Percentiles rank a stretch among this genome's conserved stretches.
These are phyloP conservation scores for Thuja plicata DNA, from an alignment of 83 land plant genomes.

Conservation along the genomic window DNA sequence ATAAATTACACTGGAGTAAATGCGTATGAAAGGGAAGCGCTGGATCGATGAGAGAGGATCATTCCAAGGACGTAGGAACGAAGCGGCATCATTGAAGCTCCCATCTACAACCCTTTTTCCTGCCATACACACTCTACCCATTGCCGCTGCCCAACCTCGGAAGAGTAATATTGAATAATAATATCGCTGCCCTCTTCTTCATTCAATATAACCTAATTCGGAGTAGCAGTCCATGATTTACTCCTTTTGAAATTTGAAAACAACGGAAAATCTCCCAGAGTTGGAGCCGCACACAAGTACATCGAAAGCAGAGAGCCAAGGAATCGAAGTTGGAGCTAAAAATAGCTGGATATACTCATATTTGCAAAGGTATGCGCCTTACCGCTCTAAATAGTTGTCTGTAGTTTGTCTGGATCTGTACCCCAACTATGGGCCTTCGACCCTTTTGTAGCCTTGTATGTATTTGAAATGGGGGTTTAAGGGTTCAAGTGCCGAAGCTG, in stretches of 20 bases:
- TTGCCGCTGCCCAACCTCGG: background rate
- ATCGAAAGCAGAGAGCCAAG: background rate
- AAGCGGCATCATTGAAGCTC: background rate
- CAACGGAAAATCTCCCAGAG: background rate
- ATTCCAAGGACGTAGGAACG: background rate
- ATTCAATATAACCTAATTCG: too few relatives aligned
- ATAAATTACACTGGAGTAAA: too few relatives aligned
- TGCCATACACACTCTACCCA: background rate
- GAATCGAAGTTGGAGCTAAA: background rate
- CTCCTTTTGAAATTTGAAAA: too few relatives aligned
- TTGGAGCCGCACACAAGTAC: background rate
- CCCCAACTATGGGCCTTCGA: background rate
- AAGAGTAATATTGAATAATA: background rate
- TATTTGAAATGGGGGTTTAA: background rate
- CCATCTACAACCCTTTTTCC: background rate
- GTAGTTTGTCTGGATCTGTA: background rate
- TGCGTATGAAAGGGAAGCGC: background rate
- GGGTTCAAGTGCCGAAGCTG: background rate
- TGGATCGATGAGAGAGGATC: background rate
- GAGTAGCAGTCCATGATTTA: too few relatives aligned
- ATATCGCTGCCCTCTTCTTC: background rate
- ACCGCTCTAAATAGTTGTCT: background rate
- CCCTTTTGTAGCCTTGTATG: background rate
- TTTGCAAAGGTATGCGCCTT: background rate
- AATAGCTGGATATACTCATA: background rate